A percentile compares a stretch with the other conserved stretches of the same genome.
These are phyloP conservation scores for Melampsora americana DNA, from an alignment of 1,284 basidiomycete species.

Conservation along the genomic window DNA sequence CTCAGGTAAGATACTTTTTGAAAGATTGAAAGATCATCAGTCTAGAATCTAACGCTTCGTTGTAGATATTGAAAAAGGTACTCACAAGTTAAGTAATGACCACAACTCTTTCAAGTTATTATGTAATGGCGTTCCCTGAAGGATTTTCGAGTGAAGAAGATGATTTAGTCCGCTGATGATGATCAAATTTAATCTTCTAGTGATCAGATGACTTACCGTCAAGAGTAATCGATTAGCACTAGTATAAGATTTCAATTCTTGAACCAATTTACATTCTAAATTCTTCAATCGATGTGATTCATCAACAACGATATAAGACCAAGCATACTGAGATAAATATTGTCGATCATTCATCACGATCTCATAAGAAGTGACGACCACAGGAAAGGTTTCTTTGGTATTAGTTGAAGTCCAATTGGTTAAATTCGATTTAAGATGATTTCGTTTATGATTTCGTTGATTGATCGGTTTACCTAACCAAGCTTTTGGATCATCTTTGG, in stretches of 20 bases:
- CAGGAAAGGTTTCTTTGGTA: constrained; percentile 62
- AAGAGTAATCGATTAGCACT: constrained; percentile 84
- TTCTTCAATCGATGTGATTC: constrained; percentile 95
- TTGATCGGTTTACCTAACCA: constrained; percentile 44
- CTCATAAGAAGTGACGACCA: constrained; percentile 88
- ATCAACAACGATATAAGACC: constrained; percentile 93
- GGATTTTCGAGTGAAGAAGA: constrained; percentile 34
- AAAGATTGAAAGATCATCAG: background rate
- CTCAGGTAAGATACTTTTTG: constrained; percentile 67
- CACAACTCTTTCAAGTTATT: constrained; percentile 93
- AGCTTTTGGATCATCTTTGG: constrained; percentile 51
- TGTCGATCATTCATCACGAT: constrained; percentile 80
- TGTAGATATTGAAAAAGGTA: constrained; percentile 47
- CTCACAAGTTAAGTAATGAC: constrained; percentile 81
- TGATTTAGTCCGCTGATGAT: constrained; percentile 14
- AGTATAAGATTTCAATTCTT: constrained; percentile 81
- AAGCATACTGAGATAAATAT: constrained; percentile 67
- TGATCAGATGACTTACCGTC: constrained; percentile 84
- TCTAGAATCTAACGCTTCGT: background rate
- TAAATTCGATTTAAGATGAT: constrained; percentile 12
- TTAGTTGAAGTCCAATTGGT: constrained; percentile 43
- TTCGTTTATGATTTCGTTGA: constrained; percentile 23
- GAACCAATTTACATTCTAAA: constrained; percentile 71
- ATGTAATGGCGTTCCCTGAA: constrained; percentile 57
- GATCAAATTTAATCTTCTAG: background rate